phyloP scores from a whole-genome alignment of 2,329 filamentous ascomycete genomes.

The Epichloe aotearoae region DNA sequence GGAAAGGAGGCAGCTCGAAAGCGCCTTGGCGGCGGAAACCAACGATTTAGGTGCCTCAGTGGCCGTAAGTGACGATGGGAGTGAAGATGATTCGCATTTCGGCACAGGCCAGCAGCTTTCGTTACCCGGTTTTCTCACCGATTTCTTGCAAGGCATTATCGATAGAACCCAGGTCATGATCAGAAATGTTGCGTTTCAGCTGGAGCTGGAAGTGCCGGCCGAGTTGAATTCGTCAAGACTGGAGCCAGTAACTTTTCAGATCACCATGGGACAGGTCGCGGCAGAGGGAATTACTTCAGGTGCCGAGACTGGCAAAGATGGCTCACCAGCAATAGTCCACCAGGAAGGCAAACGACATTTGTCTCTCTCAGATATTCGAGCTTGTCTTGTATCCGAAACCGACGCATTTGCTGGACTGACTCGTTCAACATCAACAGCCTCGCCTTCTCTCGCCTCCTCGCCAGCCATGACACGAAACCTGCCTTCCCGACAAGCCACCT shows the following conservation, averaged over 20 bases:
- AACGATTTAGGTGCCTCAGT: constrained; percentile 50
- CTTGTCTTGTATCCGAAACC: constrained; percentile 53
- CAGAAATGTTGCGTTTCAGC: constrained; percentile 48
- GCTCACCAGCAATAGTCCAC: constrained; percentile 24
- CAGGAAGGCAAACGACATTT: constrained; percentile 55
- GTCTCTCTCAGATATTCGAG: constrained; percentile 48
- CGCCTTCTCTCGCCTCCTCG: constrained; percentile 33
- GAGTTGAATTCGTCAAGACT: constrained; percentile 32
- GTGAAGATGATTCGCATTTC: constrained; percentile 44
- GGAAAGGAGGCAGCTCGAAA: constrained; percentile 55
- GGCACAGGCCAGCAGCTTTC: constrained; percentile 61
- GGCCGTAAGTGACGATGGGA: constrained; percentile 45
- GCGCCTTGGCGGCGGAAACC: constrained; percentile 50
- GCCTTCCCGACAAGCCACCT: constrained; percentile 19
- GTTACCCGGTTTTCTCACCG: constrained; percentile 56
- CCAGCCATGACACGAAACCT: constrained; percentile 31
- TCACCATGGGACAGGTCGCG: constrained; percentile 50
- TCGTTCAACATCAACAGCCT: constrained; percentile 39
- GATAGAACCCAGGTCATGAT: constrained; percentile 59
- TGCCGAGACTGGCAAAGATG: constrained; percentile 11
- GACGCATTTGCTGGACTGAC: constrained; percentile 49
- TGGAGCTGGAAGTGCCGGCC: constrained; percentile 46
- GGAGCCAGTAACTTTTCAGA: constrained; percentile 48
- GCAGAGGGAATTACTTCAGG: constrained; percentile 51
- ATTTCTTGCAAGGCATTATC: constrained; percentile 59